These are phyloP conservation scores for Nyctanthes arbortristis DNA, from an alignment of 257 asterid genomes.

Conservation along the genomic window DNA sequence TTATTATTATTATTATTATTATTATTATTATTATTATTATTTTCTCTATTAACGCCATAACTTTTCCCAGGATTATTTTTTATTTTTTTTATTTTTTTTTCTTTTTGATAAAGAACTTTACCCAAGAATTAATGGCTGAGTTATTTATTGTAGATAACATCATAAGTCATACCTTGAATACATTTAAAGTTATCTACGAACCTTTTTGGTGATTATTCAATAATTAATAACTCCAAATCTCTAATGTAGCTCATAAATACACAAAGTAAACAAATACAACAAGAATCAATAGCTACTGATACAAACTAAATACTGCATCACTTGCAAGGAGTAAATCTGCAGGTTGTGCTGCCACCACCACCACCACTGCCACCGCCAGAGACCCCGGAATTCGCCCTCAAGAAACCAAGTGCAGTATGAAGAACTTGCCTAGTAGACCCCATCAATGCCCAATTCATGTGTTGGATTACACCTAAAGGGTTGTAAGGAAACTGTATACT, in stretches of 20 bases:
- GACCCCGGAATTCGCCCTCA: constrained; percentile 85
- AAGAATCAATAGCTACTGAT: not conserved
- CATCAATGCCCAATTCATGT: constrained; percentile 65
- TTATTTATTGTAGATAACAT: too few relatives aligned
- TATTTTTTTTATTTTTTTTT: too few relatives aligned
- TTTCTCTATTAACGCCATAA: too few relatives aligned
- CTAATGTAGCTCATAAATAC: not conserved
- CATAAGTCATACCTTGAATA: too few relatives aligned
- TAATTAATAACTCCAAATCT: not conserved
- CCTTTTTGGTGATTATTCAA: too few relatives aligned
- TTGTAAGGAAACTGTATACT: constrained; percentile 66
- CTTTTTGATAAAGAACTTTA: too few relatives aligned
- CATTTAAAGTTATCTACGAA: too few relatives aligned
- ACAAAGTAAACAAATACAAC: not conserved
- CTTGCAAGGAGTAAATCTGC: constrained; percentile 69
- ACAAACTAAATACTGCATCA: constrained; percentile 30
- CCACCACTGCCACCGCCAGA: constrained; percentile 25
- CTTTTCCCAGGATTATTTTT: too few relatives aligned
- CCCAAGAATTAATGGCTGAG: too few relatives aligned
- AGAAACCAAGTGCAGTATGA: constrained; percentile 64
- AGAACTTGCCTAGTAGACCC: constrained; percentile 67
- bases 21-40: too few relatives aligned
- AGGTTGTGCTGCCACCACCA: too few relatives aligned
- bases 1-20: too few relatives aligned
- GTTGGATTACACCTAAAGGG: constrained; percentile 54